A percentile compares a stretch with the other conserved stretches of the same genome.
Conservation (phyloP, 352 stramenopile genomes). For the Aphanomyces euteiches region DNA sequence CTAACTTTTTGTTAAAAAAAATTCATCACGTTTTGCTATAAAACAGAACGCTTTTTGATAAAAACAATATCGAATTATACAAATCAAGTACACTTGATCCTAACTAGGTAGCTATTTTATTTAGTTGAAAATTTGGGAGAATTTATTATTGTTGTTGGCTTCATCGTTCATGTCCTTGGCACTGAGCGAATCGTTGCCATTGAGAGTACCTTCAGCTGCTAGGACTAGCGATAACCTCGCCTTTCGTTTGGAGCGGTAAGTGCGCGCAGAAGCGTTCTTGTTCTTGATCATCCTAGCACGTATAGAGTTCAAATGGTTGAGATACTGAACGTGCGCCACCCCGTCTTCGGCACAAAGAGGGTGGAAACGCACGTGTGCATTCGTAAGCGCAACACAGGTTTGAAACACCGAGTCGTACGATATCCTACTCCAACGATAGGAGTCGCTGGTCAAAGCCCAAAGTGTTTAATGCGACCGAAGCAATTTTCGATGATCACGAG, state of each 20-base stretch:
- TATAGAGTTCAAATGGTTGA: not conserved
- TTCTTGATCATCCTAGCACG: slow-evolving; percentile 5
- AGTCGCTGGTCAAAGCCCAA: slow-evolving; percentile 4
- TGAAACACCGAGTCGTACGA: slow-evolving; percentile 20
- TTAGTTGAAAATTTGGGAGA: not conserved
- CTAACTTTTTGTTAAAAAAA: not conserved
- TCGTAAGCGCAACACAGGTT: slow-evolving; percentile 24
- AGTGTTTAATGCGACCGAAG: slow-evolving; percentile 24
- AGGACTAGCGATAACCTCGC: not conserved
- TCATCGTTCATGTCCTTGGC: not conserved
- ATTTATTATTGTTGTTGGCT: not conserved
- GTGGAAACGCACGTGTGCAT: slow-evolving; percentile 22
- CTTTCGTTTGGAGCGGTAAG: slow-evolving; percentile 2
- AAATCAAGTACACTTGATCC: not conserved
- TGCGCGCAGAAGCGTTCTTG: not conserved
- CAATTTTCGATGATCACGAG: slow-evolving; percentile 30
- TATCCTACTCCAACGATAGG: slow-evolving; percentile 16
- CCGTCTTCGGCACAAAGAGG: not conserved
- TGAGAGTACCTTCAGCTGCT: not conserved
- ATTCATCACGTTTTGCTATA: not conserved
- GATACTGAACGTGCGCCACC: not conserved
- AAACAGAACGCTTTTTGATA: not conserved
- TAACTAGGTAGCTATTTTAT: not conserved
- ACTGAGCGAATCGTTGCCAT: not conserved
- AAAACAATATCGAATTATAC: not conserved